phyloP scores from a whole-genome alignment of 495 filamentous ascomycete species.

The Penicillium soppii region DNA sequence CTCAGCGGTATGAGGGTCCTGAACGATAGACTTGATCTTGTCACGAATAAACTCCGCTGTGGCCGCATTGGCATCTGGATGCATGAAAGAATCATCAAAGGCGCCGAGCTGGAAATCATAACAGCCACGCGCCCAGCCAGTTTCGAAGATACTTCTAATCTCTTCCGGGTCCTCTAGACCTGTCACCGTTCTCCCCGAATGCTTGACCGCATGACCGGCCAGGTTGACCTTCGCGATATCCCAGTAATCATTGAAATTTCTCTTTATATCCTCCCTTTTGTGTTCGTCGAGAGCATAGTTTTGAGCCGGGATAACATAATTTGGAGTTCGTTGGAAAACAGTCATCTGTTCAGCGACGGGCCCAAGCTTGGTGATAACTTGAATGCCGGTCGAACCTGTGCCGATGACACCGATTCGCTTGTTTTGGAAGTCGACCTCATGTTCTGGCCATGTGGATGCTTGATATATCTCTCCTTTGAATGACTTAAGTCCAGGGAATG shows the following conservation, averaged over 20 bases:
- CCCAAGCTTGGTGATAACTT: slow-evolving; percentile 53
- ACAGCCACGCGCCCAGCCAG: slow-evolving; percentile 33
- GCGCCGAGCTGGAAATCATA: slow-evolving; percentile 43
- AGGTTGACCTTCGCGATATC: background rate
- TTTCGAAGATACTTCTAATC: no score
- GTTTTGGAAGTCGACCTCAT: slow-evolving; percentile 43
- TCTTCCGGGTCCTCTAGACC: no score
- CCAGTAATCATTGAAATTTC: no score
- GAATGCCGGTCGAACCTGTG: slow-evolving; percentile 60
- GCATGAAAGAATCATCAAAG: slow-evolving; percentile 51
- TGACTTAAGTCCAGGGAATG: slow-evolving; percentile 49
- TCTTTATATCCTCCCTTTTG: background rate
- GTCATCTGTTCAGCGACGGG: slow-evolving; percentile 37
- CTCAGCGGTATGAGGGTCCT: slow-evolving; percentile 46
- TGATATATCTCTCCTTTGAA: slow-evolving; percentile 57
- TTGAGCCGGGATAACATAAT: slow-evolving; percentile 51
- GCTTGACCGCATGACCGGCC: no score
- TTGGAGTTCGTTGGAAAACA: slow-evolving; percentile 56
- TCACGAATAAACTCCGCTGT: slow-evolving; percentile 58
- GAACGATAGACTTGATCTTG: slow-evolving; percentile 50
- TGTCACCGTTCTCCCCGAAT: background rate
- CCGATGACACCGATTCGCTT: slow-evolving; percentile 59
- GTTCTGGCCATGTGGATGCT: slow-evolving; percentile 58
- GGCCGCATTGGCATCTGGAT: slow-evolving; percentile 47
- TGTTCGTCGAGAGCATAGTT: slow-evolving; percentile 1